Evolutionary conservation across 306 rosid genomes (phyloP).

Genomic region (Dalbergia oliveri): DNA sequence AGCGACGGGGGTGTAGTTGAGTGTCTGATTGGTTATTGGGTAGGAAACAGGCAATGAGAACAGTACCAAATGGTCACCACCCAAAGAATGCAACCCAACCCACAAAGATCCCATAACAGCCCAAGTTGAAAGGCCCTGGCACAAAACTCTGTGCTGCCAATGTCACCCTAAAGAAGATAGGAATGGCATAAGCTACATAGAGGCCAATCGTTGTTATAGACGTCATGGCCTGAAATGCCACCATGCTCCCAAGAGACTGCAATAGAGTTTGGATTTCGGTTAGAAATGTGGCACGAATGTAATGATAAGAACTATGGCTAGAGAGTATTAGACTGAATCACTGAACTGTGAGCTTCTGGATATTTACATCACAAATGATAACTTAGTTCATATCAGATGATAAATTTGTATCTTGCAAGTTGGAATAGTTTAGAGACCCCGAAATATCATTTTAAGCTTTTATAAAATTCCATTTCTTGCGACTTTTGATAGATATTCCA

Average conservation of each 20-base stretch:
- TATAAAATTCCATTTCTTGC: too few relatives aligned
- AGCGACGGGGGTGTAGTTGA: conserved; percentile 94
- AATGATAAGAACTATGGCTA: neutral
- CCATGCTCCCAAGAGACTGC: conserved; percentile 97
- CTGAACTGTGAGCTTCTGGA: too few relatives aligned
- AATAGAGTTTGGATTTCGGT: conserved; percentile 39
- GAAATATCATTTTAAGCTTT: too few relatives aligned
- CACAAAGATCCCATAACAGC: conserved; percentile 66
- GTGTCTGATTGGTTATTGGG: conserved; percentile 74
- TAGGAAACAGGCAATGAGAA: conserved; percentile 90
- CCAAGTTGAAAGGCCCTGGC: conserved; percentile 89
- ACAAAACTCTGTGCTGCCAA: conserved; percentile 72
- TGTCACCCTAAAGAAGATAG: conserved; percentile 90
- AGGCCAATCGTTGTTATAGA: conserved; percentile 91
- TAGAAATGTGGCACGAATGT: conserved; percentile 11
- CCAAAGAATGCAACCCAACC: conserved; percentile 93
- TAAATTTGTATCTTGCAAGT: too few relatives aligned
- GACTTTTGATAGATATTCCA: too few relatives aligned
- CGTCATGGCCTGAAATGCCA: conserved; percentile 95
- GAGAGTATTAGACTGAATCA: too few relatives aligned
- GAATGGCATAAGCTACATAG: conserved; percentile 91
- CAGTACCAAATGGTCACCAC: conserved; percentile 73
- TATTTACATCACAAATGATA: too few relatives aligned
- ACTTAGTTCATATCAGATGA: too few relatives aligned
- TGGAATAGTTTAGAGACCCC: too few relatives aligned